These are phyloP conservation scores for Chytridium lagenaria DNA, from an alignment of 371 early-diverging fungal species.

Conservation along the genomic window DNA sequence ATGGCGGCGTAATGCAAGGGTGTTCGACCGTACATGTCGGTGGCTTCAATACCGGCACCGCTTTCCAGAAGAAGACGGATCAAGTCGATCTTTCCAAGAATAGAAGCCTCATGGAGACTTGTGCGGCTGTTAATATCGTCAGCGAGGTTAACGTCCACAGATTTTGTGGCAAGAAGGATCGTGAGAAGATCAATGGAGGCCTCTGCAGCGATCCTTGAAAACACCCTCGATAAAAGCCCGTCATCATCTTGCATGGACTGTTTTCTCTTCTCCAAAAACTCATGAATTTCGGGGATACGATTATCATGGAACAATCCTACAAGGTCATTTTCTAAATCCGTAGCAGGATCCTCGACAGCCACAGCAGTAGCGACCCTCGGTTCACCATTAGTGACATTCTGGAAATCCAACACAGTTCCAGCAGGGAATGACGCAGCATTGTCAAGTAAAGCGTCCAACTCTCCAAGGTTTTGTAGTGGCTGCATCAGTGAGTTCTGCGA, in stretches of 20 bases:
- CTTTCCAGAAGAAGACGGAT: slow-evolving; percentile 66
- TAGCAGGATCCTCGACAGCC: slow-evolving; percentile 46
- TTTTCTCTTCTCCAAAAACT: slow-evolving; percentile 63
- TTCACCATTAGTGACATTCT: no score
- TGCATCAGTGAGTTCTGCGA: slow-evolving; percentile 84
- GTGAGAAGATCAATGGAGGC: slow-evolving; percentile 58
- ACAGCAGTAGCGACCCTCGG: no score
- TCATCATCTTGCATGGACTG: slow-evolving; percentile 41
- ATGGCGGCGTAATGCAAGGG: slow-evolving; percentile 93
- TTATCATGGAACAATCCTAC: slow-evolving; percentile 61
- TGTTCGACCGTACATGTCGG: slow-evolving; percentile 87
- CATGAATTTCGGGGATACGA: slow-evolving; percentile 58
- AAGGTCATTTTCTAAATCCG: slow-evolving; percentile 70
- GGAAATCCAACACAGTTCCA: no score
- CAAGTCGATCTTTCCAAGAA: slow-evolving; percentile 71
- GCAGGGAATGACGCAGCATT: no score
- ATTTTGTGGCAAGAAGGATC: slow-evolving; percentile 64
- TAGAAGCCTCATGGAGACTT: slow-evolving; percentile 87
- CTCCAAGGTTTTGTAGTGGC: slow-evolving; percentile 74
- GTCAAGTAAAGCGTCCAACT: slow-evolving; percentile 62
- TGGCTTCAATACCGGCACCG: slow-evolving; percentile 64
- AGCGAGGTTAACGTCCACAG: slow-evolving; percentile 75
- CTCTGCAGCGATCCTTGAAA: slow-evolving; percentile 85
- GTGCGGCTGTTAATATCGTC: slow-evolving; percentile 93
- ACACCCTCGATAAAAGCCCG: slow-evolving; percentile 73